Evolutionary conservation across 306 rosid genomes (phyloP).

Genomic region (Erythrophleum fordii): DNA sequence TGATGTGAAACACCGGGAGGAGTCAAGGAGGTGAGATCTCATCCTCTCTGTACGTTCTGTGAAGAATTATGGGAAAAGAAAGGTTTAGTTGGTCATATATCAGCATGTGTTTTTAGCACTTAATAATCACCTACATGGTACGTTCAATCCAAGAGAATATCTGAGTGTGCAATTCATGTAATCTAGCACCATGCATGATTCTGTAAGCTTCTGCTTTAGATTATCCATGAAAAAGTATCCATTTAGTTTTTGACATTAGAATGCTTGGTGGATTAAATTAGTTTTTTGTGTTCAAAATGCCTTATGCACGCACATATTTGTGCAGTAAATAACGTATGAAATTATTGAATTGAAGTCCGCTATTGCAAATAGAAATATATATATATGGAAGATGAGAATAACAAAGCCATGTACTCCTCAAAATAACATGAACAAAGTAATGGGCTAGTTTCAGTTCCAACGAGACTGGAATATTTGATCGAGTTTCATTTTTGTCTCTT

Average conservation of each 20-base stretch:
- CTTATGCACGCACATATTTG: constrained; percentile 11
- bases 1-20: constrained; percentile 85
- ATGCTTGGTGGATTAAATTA: background rate
- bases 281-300: constrained; percentile 8
- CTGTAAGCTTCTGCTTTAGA: background rate
- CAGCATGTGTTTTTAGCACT: constrained; percentile 2
- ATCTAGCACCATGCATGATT: constrained; percentile 1
- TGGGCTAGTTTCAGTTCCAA: constrained; percentile 6
- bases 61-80: constrained; percentile 15
- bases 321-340: background rate
- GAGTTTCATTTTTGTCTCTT: background rate
- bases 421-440: constrained; percentile 3
- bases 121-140: background rate
- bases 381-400: background rate
- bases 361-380: background rate
- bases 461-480: background rate
- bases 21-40: constrained; percentile 71
- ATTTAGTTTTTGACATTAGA: constrained; percentile 18
- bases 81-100: constrained; percentile 19
- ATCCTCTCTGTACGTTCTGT: constrained; percentile 23
- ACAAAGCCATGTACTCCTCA: background rate
- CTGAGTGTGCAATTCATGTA: constrained; percentile 13
- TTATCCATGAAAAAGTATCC: background rate
- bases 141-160: constrained; percentile 27
- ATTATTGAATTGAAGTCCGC: background rate